Conservation (phyloP, 805 yeast genomes). For the Candida coleopterorum region DNA sequence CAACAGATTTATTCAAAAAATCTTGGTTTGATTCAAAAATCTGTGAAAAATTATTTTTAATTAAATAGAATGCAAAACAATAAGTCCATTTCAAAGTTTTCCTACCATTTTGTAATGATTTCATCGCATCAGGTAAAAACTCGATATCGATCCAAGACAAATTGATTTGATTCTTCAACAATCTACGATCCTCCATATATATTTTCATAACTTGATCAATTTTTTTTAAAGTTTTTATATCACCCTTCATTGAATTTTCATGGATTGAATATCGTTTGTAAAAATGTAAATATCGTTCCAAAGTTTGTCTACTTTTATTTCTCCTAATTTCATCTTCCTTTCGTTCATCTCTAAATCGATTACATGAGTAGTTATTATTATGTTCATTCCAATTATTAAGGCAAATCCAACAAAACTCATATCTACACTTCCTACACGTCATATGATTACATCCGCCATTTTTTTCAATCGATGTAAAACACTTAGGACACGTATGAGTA, state of each 20-base stretch:
- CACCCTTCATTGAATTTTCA: conserved; percentile 70
- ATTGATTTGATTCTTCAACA: conserved; percentile 16
- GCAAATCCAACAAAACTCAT: conserved; percentile 95
- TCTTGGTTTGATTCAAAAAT: conserved; percentile 71
- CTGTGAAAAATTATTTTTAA: conserved; percentile 46
- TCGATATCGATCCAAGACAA: conserved; percentile 84
- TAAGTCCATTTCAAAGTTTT: conserved; percentile 87
- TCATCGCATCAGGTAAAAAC: conserved; percentile 70
- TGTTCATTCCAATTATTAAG: conserved; percentile 71
- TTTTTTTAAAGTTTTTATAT: conserved; percentile 54
- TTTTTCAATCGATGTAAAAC: conserved; percentile 77
- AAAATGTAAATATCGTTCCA: conserved; percentile 68
- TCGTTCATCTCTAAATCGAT: conserved; percentile 35
- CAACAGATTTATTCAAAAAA: conserved; percentile 60
- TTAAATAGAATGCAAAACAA: conserved; percentile 69
- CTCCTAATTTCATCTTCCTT: conserved; percentile 38
- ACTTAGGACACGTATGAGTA: conserved; percentile 83
- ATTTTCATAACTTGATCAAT: conserved; percentile 60
- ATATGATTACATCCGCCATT: conserved; percentile 98
- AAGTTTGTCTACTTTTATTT: conserved; percentile 41
- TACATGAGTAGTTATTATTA: conserved; percentile 63
- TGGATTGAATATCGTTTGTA: conserved; percentile 72
- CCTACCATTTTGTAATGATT: conserved; percentile 61
- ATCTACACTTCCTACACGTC: conserved; percentile 72
- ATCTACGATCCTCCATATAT: conserved; percentile 48